Conservation (phyloP, 2,329 filamentous ascomycete genomes). For the Fusarium sublunatum region DNA sequence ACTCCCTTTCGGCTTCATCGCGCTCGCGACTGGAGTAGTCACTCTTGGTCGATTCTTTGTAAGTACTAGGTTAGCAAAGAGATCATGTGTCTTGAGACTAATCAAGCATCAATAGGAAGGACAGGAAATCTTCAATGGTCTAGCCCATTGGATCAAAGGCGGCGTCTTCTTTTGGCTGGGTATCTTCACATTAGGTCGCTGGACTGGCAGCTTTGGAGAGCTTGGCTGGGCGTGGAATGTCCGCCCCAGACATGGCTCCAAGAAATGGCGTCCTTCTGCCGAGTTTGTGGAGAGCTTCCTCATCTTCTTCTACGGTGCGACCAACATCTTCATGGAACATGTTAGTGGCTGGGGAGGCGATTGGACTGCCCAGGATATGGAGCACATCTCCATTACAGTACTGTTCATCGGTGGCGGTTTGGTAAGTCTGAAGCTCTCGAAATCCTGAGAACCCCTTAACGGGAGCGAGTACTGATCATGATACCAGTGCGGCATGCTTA, state of each 20-base stretch:
- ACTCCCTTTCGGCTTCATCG: slow-evolving; percentile 80
- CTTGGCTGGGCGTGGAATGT: slow-evolving; percentile 97
- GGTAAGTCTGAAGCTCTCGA: slow-evolving; percentile 60
- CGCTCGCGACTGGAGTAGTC: slow-evolving; percentile 76
- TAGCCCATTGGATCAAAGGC: slow-evolving; percentile 95
- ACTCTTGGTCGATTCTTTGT: slow-evolving; percentile 88
- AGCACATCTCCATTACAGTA: slow-evolving; percentile 92
- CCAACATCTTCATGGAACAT: slow-evolving; percentile 94
- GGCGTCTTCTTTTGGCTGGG: slow-evolving; percentile 96
- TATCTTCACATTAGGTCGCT: slow-evolving; percentile 85
- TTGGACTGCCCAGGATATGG: slow-evolving; percentile 84
- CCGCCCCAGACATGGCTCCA: slow-evolving; percentile 68
- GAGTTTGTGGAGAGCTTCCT: slow-evolving; percentile 91
- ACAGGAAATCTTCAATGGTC: slow-evolving; percentile 77
- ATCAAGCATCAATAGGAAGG: slow-evolving; percentile 65
- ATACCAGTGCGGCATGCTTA: slow-evolving; percentile 79
- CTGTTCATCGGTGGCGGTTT: slow-evolving; percentile 94
- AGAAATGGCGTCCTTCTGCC: slow-evolving; percentile 78
- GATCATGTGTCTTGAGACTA: not conserved
- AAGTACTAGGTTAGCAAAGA: slow-evolving; percentile 53
- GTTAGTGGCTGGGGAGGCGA: slow-evolving; percentile 75
- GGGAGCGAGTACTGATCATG: slow-evolving; percentile 40
- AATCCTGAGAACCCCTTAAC: not conserved
- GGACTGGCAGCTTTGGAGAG: slow-evolving; percentile 90
- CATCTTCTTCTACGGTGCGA: slow-evolving; percentile 89